Percentiles rank a stretch among this genome's conserved stretches.
Evolutionary conservation across 2,329 filamentous ascomycete genomes (phyloP).

Genomic region (Fusarium nanum): DNA sequence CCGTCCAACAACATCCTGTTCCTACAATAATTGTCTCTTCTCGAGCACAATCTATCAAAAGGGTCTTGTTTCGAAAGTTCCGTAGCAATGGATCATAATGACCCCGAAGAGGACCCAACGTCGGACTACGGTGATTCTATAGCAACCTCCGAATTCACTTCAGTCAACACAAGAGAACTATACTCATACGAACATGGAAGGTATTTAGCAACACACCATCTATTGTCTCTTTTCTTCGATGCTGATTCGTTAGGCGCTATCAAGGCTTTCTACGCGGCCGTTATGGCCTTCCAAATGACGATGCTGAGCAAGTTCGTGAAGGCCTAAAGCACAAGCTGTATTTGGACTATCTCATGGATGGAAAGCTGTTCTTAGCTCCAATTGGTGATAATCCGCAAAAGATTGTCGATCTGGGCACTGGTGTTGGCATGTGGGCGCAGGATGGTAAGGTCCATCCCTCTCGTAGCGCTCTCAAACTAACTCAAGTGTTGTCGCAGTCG

Average conservation of each 20-base stretch:
- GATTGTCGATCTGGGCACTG: conserved; percentile 63
- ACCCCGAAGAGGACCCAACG: conserved; percentile 49
- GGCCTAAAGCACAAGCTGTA: conserved; percentile 60
- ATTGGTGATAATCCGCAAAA: conserved; percentile 59
- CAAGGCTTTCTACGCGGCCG: conserved; percentile 60
- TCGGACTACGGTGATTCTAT: conserved; percentile 56
- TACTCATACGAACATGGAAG: conserved; percentile 55
- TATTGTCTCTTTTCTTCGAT: background rate
- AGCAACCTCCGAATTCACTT: conserved; percentile 56
- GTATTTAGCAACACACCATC: conserved; percentile 36
- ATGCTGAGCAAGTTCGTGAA: conserved; percentile 62
- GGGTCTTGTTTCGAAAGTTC: conserved; percentile 13
- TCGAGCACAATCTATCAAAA: conserved; percentile 14
- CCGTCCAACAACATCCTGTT: conserved; percentile 13
- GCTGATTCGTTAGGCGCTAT: conserved; percentile 56
- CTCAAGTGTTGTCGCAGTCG: conserved; percentile 51
- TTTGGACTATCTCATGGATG: conserved; percentile 60
- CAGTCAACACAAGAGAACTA: conserved; percentile 51
- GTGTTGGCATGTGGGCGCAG: conserved; percentile 67
- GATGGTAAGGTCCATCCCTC: conserved; percentile 53
- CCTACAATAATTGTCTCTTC: conserved; percentile 20
- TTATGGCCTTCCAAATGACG: conserved; percentile 66
- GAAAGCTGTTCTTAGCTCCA: conserved; percentile 57
- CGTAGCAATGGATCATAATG: conserved; percentile 41
- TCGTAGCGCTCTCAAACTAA: background rate